Evolutionary conservation across 2,329 filamentous ascomycete genomes (phyloP).

Genomic region (Colletotrichum eleusines): DNA sequence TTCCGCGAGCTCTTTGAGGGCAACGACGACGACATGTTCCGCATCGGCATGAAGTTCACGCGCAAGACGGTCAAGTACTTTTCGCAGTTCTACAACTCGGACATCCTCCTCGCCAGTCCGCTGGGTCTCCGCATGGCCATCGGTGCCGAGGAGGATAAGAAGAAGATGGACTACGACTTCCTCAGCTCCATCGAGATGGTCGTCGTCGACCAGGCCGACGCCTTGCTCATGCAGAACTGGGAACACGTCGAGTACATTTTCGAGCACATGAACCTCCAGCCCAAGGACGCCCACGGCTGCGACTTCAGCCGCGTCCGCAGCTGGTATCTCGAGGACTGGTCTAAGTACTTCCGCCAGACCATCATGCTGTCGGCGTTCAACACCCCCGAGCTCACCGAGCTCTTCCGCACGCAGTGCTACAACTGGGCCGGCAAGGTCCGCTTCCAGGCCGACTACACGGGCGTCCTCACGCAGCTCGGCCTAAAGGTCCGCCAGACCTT

Average conservation of each 20-base stretch:
- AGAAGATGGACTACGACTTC: slow-evolving; percentile 84
- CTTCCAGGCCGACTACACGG: slow-evolving; percentile 75
- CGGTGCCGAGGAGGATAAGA: slow-evolving; percentile 76
- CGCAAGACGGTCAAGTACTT: slow-evolving; percentile 96
- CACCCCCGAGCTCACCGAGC: slow-evolving; percentile 86
- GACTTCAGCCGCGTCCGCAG: slow-evolving; percentile 91
- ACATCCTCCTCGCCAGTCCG: slow-evolving; percentile 92
- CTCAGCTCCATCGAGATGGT: slow-evolving; percentile 93
- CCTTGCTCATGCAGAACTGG: slow-evolving; percentile 98
- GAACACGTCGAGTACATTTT: slow-evolving; percentile 95
- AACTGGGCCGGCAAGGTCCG: slow-evolving; percentile 87
- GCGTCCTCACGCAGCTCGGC: slow-evolving; percentile 79
- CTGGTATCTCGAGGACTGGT: slow-evolving; percentile 94
- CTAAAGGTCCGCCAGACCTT: slow-evolving; percentile 88
- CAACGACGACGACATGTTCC: slow-evolving; percentile 98
- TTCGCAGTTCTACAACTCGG: slow-evolving; percentile 94
- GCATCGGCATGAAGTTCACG: slow-evolving; percentile 95
- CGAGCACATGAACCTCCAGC: slow-evolving; percentile 89
- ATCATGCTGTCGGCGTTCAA: slow-evolving; percentile 85
- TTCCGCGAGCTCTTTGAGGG: slow-evolving; percentile 91
- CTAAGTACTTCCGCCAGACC: slow-evolving; percentile 85
- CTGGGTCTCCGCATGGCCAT: slow-evolving; percentile 92
- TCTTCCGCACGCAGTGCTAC: slow-evolving; percentile 80
- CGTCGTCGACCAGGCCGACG: slow-evolving; percentile 91
- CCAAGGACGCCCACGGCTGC: slow-evolving; percentile 89